Evolutionary conservation across 768 basidiomycete species (phyloP).

Genomic region (Rhizopogon rudus): DNA sequence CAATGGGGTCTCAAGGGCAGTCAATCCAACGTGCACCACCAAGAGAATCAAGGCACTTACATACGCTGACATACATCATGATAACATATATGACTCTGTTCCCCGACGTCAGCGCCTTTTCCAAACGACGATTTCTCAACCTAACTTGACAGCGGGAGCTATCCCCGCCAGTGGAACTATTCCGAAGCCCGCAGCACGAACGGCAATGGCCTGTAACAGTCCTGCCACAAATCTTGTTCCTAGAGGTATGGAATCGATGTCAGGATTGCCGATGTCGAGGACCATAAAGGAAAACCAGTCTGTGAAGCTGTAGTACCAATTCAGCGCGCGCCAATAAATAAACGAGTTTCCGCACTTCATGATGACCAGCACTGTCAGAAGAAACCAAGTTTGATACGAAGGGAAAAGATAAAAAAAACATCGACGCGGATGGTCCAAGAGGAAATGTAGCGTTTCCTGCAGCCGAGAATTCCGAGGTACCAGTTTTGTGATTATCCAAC

Average conservation of each 20-base stretch:
- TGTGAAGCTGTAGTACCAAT: conserved; percentile 41
- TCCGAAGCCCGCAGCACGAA: conserved; percentile 84
- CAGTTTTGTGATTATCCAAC: conserved; percentile 68
- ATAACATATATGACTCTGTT: conserved; percentile 77
- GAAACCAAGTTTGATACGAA: conserved; percentile 91
- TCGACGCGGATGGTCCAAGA: conserved; percentile 91
- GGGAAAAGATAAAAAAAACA: conserved; percentile 92
- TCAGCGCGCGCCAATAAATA: background rate
- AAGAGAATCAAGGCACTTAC: conserved; percentile 38
- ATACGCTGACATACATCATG: conserved; percentile 92
- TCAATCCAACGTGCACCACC: background rate
- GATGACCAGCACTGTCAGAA: conserved; percentile 59
- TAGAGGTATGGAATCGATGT: conserved; percentile 62
- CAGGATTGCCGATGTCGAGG: conserved; percentile 77
- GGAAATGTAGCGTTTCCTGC: conserved; percentile 81
- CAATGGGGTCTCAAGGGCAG: conserved; percentile 59
- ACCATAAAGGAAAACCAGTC: conserved; percentile 93
- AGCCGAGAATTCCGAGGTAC: conserved; percentile 55
- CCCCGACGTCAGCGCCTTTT: background rate
- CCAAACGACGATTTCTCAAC: conserved; percentile 6
- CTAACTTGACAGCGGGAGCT: conserved; percentile 87
- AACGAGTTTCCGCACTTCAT: conserved; percentile 54
- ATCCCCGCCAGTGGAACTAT: conserved; percentile 69
- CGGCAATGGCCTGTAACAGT: conserved; percentile 72
- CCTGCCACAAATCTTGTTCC: conserved; percentile 70